A percentile compares a stretch with the other conserved stretches of the same genome.
These are phyloP conservation scores for Fusarium torulosum DNA, from an alignment of 2,329 filamentous ascomycete species.

Conservation along the genomic window DNA sequence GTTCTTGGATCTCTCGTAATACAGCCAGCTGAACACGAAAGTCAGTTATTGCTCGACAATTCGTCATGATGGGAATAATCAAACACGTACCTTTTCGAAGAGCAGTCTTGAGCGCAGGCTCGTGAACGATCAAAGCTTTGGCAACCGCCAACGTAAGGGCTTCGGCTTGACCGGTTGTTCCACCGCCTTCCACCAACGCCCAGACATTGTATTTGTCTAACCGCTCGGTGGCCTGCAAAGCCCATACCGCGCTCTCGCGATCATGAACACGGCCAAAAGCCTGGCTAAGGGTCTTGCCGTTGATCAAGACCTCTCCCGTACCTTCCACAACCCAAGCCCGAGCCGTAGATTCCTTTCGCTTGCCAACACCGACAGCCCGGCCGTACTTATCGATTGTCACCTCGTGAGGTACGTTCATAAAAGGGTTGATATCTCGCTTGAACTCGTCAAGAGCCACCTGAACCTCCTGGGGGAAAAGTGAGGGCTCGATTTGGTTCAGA, in stretches of 20 bases:
- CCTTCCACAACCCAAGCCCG: slow-evolving; percentile 92
- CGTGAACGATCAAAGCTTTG: slow-evolving; percentile 89
- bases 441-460: slow-evolving; percentile 74
- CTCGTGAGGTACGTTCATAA: slow-evolving; percentile 72
- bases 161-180: slow-evolving; percentile 95
- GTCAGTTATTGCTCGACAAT: slow-evolving; percentile 57
- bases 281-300: slow-evolving; percentile 85
- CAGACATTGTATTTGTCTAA: slow-evolving; percentile 98
- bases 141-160: slow-evolving; percentile 91
- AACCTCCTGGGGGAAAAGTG: slow-evolving; percentile 79
- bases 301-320: slow-evolving; percentile 88
- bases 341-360: slow-evolving; percentile 88
- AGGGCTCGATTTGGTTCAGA: slow-evolving; percentile 86
- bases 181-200: slow-evolving; percentile 85
- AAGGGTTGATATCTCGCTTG: slow-evolving; percentile 79
- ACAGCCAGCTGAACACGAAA: slow-evolving; percentile 74
- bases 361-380: slow-evolving; percentile 82
- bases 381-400: slow-evolving; percentile 80
- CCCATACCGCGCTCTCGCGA: slow-evolving; percentile 93
- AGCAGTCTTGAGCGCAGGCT: slow-evolving; percentile 89
- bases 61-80: slow-evolving; percentile 11
- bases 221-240: slow-evolving; percentile 83
- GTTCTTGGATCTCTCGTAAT: slow-evolving; percentile 90
- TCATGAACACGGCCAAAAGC: slow-evolving; percentile 92
- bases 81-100: slow-evolving; percentile 83